Evolutionary conservation across 805 yeast genomes (phyloP), one percentile per base, ranked within the genome.

Genomic region (Saturnispora dispora): DNA sequence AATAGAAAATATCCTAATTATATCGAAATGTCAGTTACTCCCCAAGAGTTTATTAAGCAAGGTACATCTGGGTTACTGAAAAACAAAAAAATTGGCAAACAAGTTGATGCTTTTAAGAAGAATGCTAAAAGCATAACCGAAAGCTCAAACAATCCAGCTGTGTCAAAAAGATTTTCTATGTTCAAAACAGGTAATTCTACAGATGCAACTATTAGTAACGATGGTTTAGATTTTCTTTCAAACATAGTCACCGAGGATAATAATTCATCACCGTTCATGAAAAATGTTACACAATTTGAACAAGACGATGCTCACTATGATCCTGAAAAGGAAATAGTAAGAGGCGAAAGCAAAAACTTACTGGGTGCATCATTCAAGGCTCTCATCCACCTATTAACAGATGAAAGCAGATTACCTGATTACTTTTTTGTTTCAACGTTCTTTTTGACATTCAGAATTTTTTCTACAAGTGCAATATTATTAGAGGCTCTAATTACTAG

Each of bases 301-400:
- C 50, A 20, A 22, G 46, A 18, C 17, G 55, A 46, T 20, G 47
- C 37, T 30, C 54, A 46, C 18, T 59, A 57, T 45, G 52, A 60
- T 42, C 55, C 58, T 32, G 68, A 64, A 48, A 58, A 63, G 17
- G 88, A 85, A 59, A 65, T 82, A 18, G 62, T 79, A 44, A 71
- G 76, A 44, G 42, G 47, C 18, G 81, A 77, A 57, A 74, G 74
- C 37, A 80, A 79, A 1, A 73, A 72, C 47, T 63, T 85, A 22
- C 62, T 82, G 44, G 91, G 90, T 13, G 84, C 86, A 2, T 82
- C 90, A 0, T 82, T 85, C 63, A 77, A 80, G 56, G 85, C 88
- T 0, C 69, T 85, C 52, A 78, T 85, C 3, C 76, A 71, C 58
- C 72, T 85, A 23, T 65, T 85, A 47, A 85, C 90, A 0, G 83